Conservation (phyloP, 768 basidiomycete species). For the Hemileccinum rubropunctum region DNA sequence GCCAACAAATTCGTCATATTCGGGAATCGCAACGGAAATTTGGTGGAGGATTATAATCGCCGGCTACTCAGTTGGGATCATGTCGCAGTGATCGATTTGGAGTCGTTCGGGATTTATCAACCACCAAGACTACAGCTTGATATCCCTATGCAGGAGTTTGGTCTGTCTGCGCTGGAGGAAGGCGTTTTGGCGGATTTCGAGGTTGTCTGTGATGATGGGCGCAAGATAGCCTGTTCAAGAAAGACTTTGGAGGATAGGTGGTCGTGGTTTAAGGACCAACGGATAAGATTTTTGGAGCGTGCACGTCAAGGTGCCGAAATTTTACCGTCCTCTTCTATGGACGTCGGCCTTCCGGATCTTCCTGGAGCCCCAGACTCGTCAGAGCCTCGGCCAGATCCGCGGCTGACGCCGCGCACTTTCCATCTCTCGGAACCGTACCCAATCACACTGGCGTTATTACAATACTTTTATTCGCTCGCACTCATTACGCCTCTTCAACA, state of each 20-base stretch:
- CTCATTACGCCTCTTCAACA: constrained; percentile 91
- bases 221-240: constrained; percentile 77
- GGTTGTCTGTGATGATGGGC: constrained; percentile 87
- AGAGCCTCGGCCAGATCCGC: constrained; percentile 66
- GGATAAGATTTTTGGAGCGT: constrained; percentile 53
- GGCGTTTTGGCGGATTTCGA: constrained; percentile 85
- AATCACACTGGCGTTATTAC: constrained; percentile 82
- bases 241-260: constrained; percentile 86
- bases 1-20: constrained; percentile 87
- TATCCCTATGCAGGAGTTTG: constrained; percentile 77
- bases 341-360: constrained; percentile 61
- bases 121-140: constrained; percentile 68
- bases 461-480: constrained; percentile 89
- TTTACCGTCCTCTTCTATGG: constrained; percentile 59
- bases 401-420: constrained; percentile 76
- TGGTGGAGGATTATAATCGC: constrained; percentile 91
- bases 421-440: constrained; percentile 87
- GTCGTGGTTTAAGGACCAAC: constrained; percentile 90
- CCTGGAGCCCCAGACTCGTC: constrained; percentile 48
- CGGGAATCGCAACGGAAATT: constrained; percentile 83
- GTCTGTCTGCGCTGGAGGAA: constrained; percentile 81
- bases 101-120: constrained; percentile 95
- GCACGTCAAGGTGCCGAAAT: constrained; percentile 56
- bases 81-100: constrained; percentile 85
- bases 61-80: constrained; percentile 91